Percentiles rank a stretch among this genome's conserved stretches.
phyloP scores from a whole-genome alignment of 768 basidiomycete genomes.

The Boletellus ananiceps region DNA sequence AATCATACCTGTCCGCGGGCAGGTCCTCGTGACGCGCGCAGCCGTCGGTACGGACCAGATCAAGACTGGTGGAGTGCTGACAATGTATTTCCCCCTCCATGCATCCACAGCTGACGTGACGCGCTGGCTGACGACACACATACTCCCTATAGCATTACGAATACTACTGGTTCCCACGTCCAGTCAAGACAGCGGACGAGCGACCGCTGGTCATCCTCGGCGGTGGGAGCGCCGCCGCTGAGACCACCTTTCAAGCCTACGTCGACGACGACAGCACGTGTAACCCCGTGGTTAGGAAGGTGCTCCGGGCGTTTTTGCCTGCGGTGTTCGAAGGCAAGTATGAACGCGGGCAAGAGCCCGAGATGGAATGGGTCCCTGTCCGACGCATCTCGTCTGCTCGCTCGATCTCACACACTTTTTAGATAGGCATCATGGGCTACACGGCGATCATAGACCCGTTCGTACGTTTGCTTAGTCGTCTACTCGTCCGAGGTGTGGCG shows the following conservation, averaged over 20 bases:
- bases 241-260: slow-evolving; percentile 45
- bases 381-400: too few species aligned
- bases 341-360: slow-evolving; percentile 45
- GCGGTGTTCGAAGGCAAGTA: slow-evolving; percentile 52
- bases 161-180: slow-evolving; percentile 87
- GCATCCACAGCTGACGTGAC: neutral
- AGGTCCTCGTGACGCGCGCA: slow-evolving; percentile 50
- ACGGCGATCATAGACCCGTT: slow-evolving; percentile 61
- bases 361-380: slow-evolving; percentile 68
- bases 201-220: slow-evolving; percentile 68
- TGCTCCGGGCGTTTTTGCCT: slow-evolving; percentile 58
- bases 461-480: slow-evolving; percentile 37
- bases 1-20: slow-evolving; percentile 71
- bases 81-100: slow-evolving; percentile 18
- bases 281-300: slow-evolving; percentile 42
- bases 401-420: neutral
- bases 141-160: slow-evolving; percentile 42
- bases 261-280: slow-evolving; percentile 55
- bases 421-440: slow-evolving; percentile 85
- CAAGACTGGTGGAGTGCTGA: slow-evolving; percentile 44
- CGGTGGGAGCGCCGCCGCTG: slow-evolving; percentile 50
- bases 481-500: neutral
- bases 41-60: slow-evolving; percentile 36
- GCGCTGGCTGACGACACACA: neutral
- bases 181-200: slow-evolving; percentile 28